Percentiles rank a stretch among this genome's conserved stretches.
Conservation (phyloP, 495 filamentous ascomycete species). For the Tuber calosporum region DNA sequence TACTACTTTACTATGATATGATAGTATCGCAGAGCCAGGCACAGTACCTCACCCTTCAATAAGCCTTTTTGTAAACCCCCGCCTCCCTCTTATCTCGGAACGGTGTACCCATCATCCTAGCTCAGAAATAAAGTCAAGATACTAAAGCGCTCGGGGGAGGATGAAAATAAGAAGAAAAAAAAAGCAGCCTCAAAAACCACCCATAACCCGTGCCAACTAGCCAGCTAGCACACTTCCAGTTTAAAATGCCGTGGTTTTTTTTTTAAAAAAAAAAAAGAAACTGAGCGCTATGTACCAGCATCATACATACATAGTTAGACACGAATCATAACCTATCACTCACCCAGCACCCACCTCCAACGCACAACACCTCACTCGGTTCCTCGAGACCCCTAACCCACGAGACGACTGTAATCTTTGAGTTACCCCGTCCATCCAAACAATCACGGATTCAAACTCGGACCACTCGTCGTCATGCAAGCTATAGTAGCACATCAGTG, state of each 20-base stretch:
- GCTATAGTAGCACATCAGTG: neutral
- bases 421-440: neutral
- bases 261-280: neutral
- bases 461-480: neutral
- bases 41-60: neutral
- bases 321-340: neutral
- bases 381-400: neutral
- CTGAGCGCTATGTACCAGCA: too few species aligned
- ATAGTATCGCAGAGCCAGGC: too few species aligned
- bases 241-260: neutral
- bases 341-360: neutral
- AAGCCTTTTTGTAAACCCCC: neutral
- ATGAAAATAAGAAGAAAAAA: too few species aligned
- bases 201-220: too few species aligned
- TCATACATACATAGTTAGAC: too few species aligned
- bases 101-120: neutral
- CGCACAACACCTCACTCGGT: neutral
- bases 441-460: neutral
- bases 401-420: neutral
- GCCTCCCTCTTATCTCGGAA: too few species aligned
- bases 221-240: neutral
- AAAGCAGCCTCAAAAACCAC: neutral
- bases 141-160: neutral
- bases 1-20: too few species aligned
- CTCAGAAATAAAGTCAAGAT: neutral